Evolutionary conservation across 2,329 filamentous ascomycete genomes (phyloP), one percentile per base, ranked within the genome.

Genomic region (Ilyonectria robusta): DNA sequence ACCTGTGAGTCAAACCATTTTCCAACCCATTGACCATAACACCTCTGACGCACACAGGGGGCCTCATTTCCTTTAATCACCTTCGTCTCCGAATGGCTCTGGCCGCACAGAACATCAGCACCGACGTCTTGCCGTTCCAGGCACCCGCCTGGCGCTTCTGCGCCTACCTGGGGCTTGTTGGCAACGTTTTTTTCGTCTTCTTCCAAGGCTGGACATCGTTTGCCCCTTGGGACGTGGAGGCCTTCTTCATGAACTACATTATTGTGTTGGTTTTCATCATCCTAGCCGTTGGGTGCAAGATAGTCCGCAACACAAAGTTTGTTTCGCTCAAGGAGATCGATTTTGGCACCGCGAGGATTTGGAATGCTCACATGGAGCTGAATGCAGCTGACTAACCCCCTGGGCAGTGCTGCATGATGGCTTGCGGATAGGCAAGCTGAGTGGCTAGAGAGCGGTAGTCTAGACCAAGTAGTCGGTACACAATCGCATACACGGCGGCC

Each of bases 31-130:
- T 26, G 10, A 5, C 11, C 11, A 15, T 26, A 9, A 15, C 5
- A 3, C 4, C 15, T 17, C 13, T 40, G 37, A 40, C 37, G 3
- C 17, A 4, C 6, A 17, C 23, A 62, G 59, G 51, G 51, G 65
- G 62, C 1, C 33, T 67, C 1, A 65, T 61, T 31, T 65, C 56
- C 9, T 31, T 67, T 3, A 65, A 64, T 31, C 56, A 67, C 29
- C 60, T 65, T 31, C 65, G 65, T 23, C 59, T 61, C 9, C 48
- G 65, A 10, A 55, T 60, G 37, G 56, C 51, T 13, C 56, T 67
- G 26, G n/a, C 46, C 4, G 56, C 62, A 4, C 65, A 67, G 13
- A 65, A 65, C 50, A 67, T 67, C 23, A 64, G 61, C 44, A 11
- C 42, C 6, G 51, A 56, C 17, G 51, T 67, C 1, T 9, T 67